Conservation (phyloP, 208 protist genomes). For the Balamuthia mandrillaris region DNA sequence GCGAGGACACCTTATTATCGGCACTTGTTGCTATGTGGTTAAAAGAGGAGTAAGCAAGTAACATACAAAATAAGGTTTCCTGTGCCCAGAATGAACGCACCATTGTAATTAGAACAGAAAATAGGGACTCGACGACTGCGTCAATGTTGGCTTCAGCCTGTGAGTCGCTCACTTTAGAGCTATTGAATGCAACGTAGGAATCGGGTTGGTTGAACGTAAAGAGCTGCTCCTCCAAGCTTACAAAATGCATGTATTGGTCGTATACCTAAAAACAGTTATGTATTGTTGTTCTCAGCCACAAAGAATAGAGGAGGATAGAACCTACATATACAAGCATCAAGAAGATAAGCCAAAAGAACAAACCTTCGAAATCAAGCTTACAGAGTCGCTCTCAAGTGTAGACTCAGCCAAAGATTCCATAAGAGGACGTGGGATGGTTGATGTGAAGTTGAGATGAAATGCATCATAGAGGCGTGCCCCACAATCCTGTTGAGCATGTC, state of each 20-base stretch:
- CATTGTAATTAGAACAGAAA: conserved; percentile 70
- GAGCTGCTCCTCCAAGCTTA: conserved; percentile 71
- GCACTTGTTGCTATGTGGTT: background rate
- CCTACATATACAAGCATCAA: too few relatives aligned
- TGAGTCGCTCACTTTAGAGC: conserved; percentile 46
- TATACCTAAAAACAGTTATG: too few relatives aligned
- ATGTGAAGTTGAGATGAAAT: too few relatives aligned
- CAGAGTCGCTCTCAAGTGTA: too few relatives aligned
- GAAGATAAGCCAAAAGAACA: too few relatives aligned
- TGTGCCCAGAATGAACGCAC: conserved; percentile 33
- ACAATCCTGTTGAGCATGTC: too few relatives aligned
- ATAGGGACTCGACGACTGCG: conserved; percentile 65
- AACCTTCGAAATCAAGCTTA: too few relatives aligned
- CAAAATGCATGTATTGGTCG: conserved; percentile 79
- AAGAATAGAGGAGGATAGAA: too few relatives aligned
- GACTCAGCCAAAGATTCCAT: too few relatives aligned
- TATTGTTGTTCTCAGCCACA: too few relatives aligned
- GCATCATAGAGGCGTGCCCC: too few relatives aligned
- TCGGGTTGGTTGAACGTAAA: conserved; percentile 63
- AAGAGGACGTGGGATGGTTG: too few relatives aligned
- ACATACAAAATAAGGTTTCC: background rate
- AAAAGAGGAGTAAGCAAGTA: background rate
- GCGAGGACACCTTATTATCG: conserved; percentile 16
- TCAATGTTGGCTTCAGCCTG: conserved; percentile 63
- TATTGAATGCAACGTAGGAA: conserved; percentile 59